A percentile compares a stretch with the other conserved stretches of the same genome.
These are phyloP conservation scores for Rhodotorula sp. DNA, from an alignment of 1,284 basidiomycete genomes.

Conservation along the genomic window DNA sequence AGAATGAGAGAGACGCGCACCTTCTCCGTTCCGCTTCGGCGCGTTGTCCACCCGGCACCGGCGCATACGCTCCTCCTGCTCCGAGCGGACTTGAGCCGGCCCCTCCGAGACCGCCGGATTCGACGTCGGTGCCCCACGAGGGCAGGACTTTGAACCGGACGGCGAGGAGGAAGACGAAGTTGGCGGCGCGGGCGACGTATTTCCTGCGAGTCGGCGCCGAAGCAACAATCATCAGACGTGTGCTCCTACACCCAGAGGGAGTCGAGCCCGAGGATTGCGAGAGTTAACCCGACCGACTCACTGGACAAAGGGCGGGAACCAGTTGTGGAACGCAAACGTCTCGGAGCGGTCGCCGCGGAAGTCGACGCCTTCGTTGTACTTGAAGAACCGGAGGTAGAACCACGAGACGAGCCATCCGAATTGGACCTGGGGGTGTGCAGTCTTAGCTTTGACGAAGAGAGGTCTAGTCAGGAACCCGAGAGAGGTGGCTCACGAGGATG, in stretches of 20 bases:
- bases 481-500: slow-evolving; percentile 59
- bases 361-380: slow-evolving; percentile 64
- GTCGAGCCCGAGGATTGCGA: not conserved
- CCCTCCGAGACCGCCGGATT: slow-evolving; percentile 55
- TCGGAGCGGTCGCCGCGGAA: slow-evolving; percentile 83
- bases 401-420: slow-evolving; percentile 97
- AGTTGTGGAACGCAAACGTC: slow-evolving; percentile 91
- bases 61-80: slow-evolving; percentile 56
- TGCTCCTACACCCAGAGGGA: not conserved
- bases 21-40: slow-evolving; percentile 90
- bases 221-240: not conserved
- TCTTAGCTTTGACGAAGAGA: too few species aligned
- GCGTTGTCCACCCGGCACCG: slow-evolving; percentile 78
- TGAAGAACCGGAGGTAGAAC: slow-evolving; percentile 95
- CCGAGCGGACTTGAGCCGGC: slow-evolving; percentile 26
- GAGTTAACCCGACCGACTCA: slow-evolving; percentile 52
- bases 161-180: slow-evolving; percentile 64
- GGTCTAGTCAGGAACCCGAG: not conserved
- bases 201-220: slow-evolving; percentile 52
- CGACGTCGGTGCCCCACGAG: slow-evolving; percentile 68
- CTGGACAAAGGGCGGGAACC: slow-evolving; percentile 95
- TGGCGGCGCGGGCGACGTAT: slow-evolving; percentile 67
- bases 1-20: too few species aligned
- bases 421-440: slow-evolving; percentile 60
- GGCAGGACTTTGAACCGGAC: slow-evolving; percentile 68